phyloP scores from a whole-genome alignment of 2,329 filamentous ascomycete species.

The Fusarium pilosicola region DNA sequence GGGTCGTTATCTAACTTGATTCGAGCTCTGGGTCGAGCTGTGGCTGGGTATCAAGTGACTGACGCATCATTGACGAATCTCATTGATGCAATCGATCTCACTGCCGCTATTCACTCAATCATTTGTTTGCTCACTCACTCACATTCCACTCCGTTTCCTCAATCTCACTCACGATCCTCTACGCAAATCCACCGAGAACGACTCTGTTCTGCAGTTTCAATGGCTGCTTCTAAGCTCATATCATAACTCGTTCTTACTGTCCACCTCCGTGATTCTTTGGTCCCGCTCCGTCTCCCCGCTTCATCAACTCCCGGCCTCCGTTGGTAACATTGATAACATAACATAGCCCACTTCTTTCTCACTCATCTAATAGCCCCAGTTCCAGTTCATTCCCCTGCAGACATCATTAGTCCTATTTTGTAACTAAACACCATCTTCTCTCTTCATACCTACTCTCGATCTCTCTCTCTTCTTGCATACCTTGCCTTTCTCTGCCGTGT shows the following conservation, averaged over 20 bases:
- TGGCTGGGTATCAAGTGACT: conserved; percentile 42
- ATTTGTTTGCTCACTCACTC: background rate
- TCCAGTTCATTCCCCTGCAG: conserved; percentile 17
- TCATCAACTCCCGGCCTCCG: conserved; percentile 24
- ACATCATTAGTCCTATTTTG: conserved; percentile 22
- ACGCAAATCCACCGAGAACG: background rate
- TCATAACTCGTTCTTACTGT: conserved; percentile 7
- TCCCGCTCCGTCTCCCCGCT: conserved; percentile 18
- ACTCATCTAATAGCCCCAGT: conserved; percentile 23
- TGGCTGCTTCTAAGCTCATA: conserved; percentile 6
- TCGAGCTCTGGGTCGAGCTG: background rate
- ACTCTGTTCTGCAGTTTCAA: background rate
- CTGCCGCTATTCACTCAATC: background rate
- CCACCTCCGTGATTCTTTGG: conserved; percentile 3
- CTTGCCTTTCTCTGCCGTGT: conserved; percentile 8
- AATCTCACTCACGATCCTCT: background rate
- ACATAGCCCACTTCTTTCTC: conserved; percentile 29
- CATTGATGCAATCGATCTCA: conserved; percentile 21
- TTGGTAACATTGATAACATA: conserved; percentile 9
- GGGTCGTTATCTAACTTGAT: background rate
- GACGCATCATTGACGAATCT: conserved; percentile 39
- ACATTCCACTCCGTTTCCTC: background rate
- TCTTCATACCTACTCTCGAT: background rate
- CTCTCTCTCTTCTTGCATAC: background rate
- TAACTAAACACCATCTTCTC: conserved; percentile 24